Evolutionary conservation across 345 rosid genomes (phyloP).

Genomic region (Salix brachista): DNA sequence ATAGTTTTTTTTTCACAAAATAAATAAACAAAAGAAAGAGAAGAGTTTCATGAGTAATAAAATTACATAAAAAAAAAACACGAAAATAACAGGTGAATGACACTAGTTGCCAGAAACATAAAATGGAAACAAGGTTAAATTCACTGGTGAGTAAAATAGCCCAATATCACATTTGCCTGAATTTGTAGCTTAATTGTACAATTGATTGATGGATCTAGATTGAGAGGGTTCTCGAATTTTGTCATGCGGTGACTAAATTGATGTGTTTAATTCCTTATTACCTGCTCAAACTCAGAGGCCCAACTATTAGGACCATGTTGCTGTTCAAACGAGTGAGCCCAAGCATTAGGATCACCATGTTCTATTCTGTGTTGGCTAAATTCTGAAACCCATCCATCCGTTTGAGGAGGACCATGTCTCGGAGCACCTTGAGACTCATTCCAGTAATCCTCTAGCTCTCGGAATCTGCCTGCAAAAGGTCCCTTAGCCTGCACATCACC

Average conservation of each 20-base stretch:
- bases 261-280: slow-evolving; percentile 11
- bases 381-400: slow-evolving; percentile 77
- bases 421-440: slow-evolving; percentile 84
- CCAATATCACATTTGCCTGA: background rate
- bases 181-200: too few species aligned
- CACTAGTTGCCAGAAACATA: background rate
- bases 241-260: background rate
- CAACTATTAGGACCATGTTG: slow-evolving; percentile 90
- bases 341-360: slow-evolving; percentile 60
- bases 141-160: background rate
- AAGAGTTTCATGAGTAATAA: background rate
- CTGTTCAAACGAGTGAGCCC: slow-evolving; percentile 88
- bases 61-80: background rate
- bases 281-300: slow-evolving; percentile 98
- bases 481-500: slow-evolving; percentile 60
- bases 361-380: slow-evolving; percentile 55
- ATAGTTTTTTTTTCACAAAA: background rate
- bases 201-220: background rate
- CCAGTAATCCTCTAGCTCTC: slow-evolving; percentile 92
- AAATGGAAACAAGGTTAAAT: background rate
- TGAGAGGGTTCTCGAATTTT: background rate
- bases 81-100: background rate
- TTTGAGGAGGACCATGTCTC: slow-evolving; percentile 54
- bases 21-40: too few species aligned
- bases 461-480: slow-evolving; percentile 68